Evolutionary conservation across 352 stramenopile genomes (phyloP).

Genomic region (Phytophthora pluvialis): DNA sequence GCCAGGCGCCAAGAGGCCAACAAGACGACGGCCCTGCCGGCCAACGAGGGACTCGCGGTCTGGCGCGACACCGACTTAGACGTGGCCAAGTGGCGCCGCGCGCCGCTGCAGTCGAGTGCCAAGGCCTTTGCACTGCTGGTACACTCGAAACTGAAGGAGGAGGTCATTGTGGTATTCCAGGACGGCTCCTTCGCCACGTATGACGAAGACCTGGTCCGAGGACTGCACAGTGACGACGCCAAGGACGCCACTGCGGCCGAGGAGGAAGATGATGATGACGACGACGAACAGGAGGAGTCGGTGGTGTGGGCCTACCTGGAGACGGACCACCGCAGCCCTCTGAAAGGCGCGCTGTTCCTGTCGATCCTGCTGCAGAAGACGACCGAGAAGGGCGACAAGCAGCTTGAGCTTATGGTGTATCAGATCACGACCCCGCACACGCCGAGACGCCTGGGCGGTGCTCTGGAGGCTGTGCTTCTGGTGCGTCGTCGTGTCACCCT

Average conservation of each 20-base stretch:
- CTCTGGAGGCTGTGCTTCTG: slow-evolving; percentile 39
- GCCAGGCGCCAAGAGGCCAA: slow-evolving; percentile 39
- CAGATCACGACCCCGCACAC: slow-evolving; percentile 47
- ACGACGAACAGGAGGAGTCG: slow-evolving; percentile 22
- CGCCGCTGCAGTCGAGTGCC: slow-evolving; percentile 39
- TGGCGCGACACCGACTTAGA: slow-evolving; percentile 75
- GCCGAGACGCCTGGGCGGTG: slow-evolving; percentile 38
- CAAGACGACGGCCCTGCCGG: slow-evolving; percentile 33
- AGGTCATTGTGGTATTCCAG: slow-evolving; percentile 70
- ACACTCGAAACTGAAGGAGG: slow-evolving; percentile 65
- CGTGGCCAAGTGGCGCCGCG: slow-evolving; percentile 63
- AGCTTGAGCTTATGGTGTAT: slow-evolving; percentile 65
- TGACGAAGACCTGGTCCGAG: slow-evolving; percentile 53
- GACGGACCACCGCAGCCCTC: slow-evolving; percentile 57
- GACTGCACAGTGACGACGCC: slow-evolving; percentile 53
- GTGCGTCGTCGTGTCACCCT: slow-evolving; percentile 42
- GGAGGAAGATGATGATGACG: slow-evolving; percentile 32
- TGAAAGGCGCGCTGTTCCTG: slow-evolving; percentile 71
- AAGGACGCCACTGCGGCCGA: slow-evolving; percentile 27
- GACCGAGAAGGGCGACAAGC: slow-evolving; percentile 30
- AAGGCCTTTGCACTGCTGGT: slow-evolving; percentile 57
- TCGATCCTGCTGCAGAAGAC: slow-evolving; percentile 59
- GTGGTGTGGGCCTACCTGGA: slow-evolving; percentile 66
- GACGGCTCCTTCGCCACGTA: slow-evolving; percentile 67
- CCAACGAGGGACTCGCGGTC: slow-evolving; percentile 53